phyloP scores from a whole-genome alignment of 805 yeast genomes.

The Wickerhamiella azymoides region DNA sequence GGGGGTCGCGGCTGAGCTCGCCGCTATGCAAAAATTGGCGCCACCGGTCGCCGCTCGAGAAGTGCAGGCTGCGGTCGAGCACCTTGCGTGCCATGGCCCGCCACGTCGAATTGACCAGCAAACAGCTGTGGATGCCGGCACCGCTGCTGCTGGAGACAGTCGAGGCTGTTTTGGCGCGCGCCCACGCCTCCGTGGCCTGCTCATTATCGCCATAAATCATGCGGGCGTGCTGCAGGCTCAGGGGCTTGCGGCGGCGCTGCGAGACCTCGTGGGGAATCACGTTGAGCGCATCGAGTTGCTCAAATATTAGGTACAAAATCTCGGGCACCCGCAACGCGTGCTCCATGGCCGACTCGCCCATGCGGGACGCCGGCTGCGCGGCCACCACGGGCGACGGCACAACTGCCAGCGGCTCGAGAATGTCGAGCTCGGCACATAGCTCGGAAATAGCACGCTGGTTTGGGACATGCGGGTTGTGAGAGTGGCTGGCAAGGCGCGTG shows the following conservation, averaged over 20 bases:
- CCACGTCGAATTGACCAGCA: constrained; percentile 60
- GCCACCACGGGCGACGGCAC: not conserved
- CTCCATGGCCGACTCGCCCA: constrained; percentile 18
- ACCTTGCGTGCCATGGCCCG: constrained; percentile 39
- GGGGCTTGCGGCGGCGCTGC: constrained; percentile 53
- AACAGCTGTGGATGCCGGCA: constrained; percentile 28
- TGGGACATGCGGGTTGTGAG: constrained; percentile 4
- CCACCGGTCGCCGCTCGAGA: constrained; percentile 37
- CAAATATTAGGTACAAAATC: constrained; percentile 46
- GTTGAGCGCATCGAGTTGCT: constrained; percentile 43
- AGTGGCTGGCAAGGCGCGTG: constrained; percentile 1
- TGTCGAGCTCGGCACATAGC: constrained; percentile 11
- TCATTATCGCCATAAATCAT: constrained; percentile 45
- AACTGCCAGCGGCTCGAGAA: constrained; percentile 1
- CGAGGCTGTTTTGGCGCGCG: constrained; percentile 18
- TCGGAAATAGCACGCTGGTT: constrained; percentile 8
- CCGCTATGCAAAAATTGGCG: constrained; percentile 26
- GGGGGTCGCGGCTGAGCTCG: constrained; percentile 18
- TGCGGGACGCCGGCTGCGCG: not conserved
- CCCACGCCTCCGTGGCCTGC: constrained; percentile 33
- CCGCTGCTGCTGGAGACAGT: not conserved
- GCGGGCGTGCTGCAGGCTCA: constrained; percentile 54
- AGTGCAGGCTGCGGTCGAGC: constrained; percentile 41
- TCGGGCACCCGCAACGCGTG: constrained; percentile 64
- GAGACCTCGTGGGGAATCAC: constrained; percentile 47